These are phyloP conservation scores for Prosopis cineraria DNA, from an alignment of 306 rosid genomes.

Conservation along the genomic window DNA sequence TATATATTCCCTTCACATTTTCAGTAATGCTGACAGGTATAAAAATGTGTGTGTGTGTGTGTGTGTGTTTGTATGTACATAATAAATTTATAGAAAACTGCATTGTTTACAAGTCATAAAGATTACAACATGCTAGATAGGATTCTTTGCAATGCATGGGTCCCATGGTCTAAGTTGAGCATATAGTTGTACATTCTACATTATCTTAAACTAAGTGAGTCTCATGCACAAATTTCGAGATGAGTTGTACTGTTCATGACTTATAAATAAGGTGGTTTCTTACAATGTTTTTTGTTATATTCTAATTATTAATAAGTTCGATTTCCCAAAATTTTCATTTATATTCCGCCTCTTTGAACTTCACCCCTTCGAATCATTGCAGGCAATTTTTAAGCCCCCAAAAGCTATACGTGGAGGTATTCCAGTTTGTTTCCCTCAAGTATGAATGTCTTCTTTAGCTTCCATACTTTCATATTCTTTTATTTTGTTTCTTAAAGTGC, in stretches of 20 bases:
- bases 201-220: neutral
- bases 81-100: neutral
- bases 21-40: neutral
- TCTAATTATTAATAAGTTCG: neutral
- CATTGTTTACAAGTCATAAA: neutral
- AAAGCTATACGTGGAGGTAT: conserved; percentile 84
- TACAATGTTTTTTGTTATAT: neutral
- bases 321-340: neutral
- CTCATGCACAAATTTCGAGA: neutral
- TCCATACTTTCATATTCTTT: conserved; percentile 1
- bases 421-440: conserved; percentile 83
- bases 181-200: neutral
- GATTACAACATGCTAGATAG: neutral
- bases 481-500: conserved; percentile 12
- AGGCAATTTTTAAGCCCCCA: conserved; percentile 74
- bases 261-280: neutral
- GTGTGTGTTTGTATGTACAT: neutral
- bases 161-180: neutral
- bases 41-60: too few species aligned
- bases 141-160: neutral
- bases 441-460: conserved; percentile 43
- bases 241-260: neutral
- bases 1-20: neutral
- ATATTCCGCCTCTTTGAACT: neutral
- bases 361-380: conserved; percentile 31